Conservation (phyloP, 495 filamentous ascomycete species). For the Xylaria intraflava region DNA sequence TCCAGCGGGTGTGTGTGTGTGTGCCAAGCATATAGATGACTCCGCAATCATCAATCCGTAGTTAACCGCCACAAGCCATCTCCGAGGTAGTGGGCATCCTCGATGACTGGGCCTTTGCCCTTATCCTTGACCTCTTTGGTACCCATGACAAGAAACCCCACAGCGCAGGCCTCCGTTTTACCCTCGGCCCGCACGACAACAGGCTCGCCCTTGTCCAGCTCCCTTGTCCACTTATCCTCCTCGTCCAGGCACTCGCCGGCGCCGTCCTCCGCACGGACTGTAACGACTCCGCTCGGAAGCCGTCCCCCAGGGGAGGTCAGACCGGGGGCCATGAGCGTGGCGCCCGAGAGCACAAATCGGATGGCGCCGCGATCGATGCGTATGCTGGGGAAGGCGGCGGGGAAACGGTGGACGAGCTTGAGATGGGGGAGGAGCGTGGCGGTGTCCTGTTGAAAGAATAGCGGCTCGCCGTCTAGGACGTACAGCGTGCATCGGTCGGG, state of each 20-base stretch:
- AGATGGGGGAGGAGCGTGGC: constrained; percentile 71
- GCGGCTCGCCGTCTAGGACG: constrained; percentile 62
- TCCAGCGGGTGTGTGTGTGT: too few species aligned
- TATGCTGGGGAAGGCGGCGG: constrained; percentile 55
- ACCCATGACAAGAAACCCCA: constrained; percentile 78
- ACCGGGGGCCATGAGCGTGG: constrained; percentile 91
- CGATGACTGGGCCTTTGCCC: constrained; percentile 86
- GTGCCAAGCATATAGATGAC: background rate
- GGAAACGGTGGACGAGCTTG: constrained; percentile 66
- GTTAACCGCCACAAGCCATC: constrained; percentile 86
- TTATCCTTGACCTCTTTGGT: constrained; percentile 90
- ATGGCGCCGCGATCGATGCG: constrained; percentile 91
- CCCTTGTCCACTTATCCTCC: constrained; percentile 46
- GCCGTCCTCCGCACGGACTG: constrained; percentile 33
- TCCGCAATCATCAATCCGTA: constrained; percentile 49
- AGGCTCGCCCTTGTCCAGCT: constrained; percentile 68
- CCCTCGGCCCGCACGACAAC: constrained; percentile 90
- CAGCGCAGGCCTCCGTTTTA: constrained; percentile 83
- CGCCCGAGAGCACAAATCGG: constrained; percentile 88
- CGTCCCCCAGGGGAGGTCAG: constrained; percentile 74
- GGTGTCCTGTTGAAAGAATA: constrained; percentile 90
- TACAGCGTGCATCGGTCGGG: constrained; percentile 86
- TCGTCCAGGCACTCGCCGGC: constrained; percentile 39
- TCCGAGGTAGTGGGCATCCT: constrained; percentile 86
- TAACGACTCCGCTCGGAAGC: constrained; percentile 52